Percentiles rank a stretch among this genome's conserved stretches.
These are phyloP conservation scores for Vigna trinervia DNA, from an alignment of 306 rosid genomes.

Conservation along the genomic window DNA sequence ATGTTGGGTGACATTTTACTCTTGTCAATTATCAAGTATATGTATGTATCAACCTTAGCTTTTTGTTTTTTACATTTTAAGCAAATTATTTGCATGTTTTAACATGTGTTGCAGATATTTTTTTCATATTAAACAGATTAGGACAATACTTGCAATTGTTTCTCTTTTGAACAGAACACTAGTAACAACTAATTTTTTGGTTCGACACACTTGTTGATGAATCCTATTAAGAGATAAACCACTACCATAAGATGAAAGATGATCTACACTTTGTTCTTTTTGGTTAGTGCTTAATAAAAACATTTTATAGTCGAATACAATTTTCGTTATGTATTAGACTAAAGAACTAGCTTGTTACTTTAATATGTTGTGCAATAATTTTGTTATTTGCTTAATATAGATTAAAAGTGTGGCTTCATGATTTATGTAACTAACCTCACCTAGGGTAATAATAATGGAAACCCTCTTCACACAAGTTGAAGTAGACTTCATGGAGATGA, in stretches of 20 bases:
- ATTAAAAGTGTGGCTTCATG: not conserved
- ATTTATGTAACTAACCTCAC: too few species aligned
- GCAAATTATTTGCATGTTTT: constrained; percentile 38
- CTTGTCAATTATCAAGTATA: constrained; percentile 91
- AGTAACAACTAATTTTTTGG: constrained; percentile 61
- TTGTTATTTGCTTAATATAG: constrained; percentile 10
- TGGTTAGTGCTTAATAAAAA: not conserved
- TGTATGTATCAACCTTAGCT: constrained; percentile 51
- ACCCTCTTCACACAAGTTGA: too few species aligned
- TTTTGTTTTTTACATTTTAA: constrained; percentile 37
- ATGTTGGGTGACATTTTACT: constrained; percentile 75
- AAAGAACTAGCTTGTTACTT: constrained; percentile 16
- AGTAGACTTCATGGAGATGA: too few species aligned
- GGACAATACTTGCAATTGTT: constrained; percentile 91
- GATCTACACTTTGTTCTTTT: not conserved
- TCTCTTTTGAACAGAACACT: constrained; percentile 82
- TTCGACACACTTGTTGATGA: constrained; percentile 15
- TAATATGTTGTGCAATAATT: constrained; percentile 12
- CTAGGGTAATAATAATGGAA: too few species aligned
- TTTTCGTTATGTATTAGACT: not conserved
- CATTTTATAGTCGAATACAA: not conserved
- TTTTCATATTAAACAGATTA: constrained; percentile 81
- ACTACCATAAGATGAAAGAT: constrained; percentile 6
- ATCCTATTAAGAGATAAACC: constrained; percentile 22
- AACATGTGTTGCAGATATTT: constrained; percentile 34